Evolutionary conservation across 192 early-diverging fungal species (phyloP), one percentile per base, ranked within the genome.

Genomic region (Coemansia sp.): DNA sequence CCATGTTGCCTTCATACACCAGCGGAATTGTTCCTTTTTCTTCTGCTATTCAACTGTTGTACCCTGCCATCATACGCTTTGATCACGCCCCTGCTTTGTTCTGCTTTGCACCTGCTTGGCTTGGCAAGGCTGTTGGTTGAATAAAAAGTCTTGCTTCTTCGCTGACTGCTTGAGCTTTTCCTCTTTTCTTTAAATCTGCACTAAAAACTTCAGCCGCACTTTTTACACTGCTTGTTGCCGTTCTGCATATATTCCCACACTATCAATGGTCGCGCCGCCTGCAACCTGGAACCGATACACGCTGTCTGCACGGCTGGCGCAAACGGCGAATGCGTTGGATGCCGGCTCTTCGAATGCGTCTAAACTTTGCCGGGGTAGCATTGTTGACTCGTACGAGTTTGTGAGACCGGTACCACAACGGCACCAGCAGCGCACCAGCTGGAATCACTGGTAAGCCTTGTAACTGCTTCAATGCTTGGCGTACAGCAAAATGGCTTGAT

Each of bases 371-470:
- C 50, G 52, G 29, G 29, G 43, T 69, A 78, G 76, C 57, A 67
- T 80, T 38, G 72, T 80, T 26, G 73, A 68, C 56, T 54, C 65
- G 10, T 80, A 74, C 52, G 84, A 84, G 64, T 93, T 92, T 80
- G 82, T 96, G 27, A 89, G 85, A 57, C 85, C 88, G 1, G 62
- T 68, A 38, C 88, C 91, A 9, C 79, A 72, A 51, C 84, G 87
- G 57, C 90, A 96, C 72, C 83, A 85, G 31, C 90, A 89, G 63
- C 84, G 88, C 62, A 85, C 93, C 2, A 97, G 89, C 58, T 95
- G 95, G 61, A 93, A 95, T 61, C 95, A 97, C 83, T 96, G 94
- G 94, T 87, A 82, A 61, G 51, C 51, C 22, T 23, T 23, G 7
- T 25, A 43, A n/a, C 12, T 25, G 6, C 10, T 53, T 8, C 14